These are phyloP conservation scores for Candida yuanshanica DNA, from an alignment of 805 yeast species.

Conservation along the genomic window DNA sequence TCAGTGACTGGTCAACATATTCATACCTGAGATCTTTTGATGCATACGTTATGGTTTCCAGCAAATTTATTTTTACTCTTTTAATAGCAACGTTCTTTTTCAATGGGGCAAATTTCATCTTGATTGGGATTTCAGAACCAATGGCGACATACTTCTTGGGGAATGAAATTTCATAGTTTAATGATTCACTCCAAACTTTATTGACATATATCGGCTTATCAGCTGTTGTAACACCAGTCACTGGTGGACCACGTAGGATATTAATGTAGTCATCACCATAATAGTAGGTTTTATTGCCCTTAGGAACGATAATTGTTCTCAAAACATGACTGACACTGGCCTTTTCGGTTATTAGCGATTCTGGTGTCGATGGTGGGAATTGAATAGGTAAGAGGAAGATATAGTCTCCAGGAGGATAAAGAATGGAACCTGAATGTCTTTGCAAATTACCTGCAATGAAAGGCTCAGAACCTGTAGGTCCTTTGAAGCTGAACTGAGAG, in stretches of 20 bases:
- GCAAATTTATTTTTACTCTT: constrained; percentile 57
- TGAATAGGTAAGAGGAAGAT: constrained; percentile 59
- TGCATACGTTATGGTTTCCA: constrained; percentile 60
- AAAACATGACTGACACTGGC: constrained; percentile 42
- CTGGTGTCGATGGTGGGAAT: constrained; percentile 59
- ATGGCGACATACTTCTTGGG: constrained; percentile 65
- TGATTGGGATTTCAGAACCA: constrained; percentile 54
- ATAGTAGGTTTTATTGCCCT: constrained; percentile 27
- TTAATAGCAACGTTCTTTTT: constrained; percentile 57
- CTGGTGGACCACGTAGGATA: constrained; percentile 37
- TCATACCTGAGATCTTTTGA: constrained; percentile 50
- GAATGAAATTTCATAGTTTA: constrained; percentile 65
- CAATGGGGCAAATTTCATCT: constrained; percentile 61
- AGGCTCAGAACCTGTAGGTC: constrained; percentile 8
- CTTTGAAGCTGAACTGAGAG: constrained; percentile 2
- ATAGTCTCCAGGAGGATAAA: constrained; percentile 59
- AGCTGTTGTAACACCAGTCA: constrained; percentile 30
- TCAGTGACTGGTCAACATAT: constrained; percentile 35
- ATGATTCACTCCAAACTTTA: constrained; percentile 65
- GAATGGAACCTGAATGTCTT: constrained; percentile 7
- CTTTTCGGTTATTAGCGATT: constrained; percentile 46
- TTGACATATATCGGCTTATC: constrained; percentile 76
- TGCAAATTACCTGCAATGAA: constrained; percentile 13
- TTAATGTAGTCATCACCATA: constrained; percentile 29
- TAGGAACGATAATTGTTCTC: constrained; percentile 24